Conservation (phyloP, 1,284 basidiomycete species). For the Apiotrichum sp. region DNA sequence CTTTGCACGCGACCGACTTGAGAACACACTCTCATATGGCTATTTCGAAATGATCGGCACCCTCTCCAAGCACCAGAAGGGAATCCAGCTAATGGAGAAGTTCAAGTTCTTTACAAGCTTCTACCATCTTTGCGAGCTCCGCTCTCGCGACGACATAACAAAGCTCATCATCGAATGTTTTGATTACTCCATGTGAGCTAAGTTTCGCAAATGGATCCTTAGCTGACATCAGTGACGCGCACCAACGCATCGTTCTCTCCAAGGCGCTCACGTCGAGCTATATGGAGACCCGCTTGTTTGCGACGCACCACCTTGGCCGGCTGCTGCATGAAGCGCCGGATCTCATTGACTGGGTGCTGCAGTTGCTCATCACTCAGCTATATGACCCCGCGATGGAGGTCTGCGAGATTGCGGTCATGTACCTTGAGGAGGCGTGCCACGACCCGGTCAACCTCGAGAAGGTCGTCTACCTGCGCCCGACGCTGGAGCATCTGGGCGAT, state of each 20-base stretch:
- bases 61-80: conserved; percentile 78
- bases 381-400: conserved; percentile 89
- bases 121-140: conserved; percentile 85
- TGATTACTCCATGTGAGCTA: conserved; percentile 62
- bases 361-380: conserved; percentile 85
- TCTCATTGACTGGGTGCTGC: conserved; percentile 72
- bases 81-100: conserved; percentile 85
- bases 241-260: conserved; percentile 81
- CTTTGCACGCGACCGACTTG: conserved; percentile 76
- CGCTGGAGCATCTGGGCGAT: conserved; percentile 88
- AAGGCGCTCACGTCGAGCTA: conserved; percentile 90
- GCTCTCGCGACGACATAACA: conserved; percentile 84
- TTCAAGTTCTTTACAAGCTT: conserved; percentile 91
- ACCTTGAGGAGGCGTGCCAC: conserved; percentile 83
- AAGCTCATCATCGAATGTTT: conserved; percentile 85
- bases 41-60: conserved; percentile 96
- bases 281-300: conserved; percentile 78
- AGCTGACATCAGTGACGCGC: conserved; percentile 56
- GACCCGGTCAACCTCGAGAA: conserved; percentile 74
- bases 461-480: conserved; percentile 90
- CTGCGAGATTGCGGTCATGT: conserved; percentile 79
- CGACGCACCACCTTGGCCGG: conserved; percentile 80
- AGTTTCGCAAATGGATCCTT: too few relatives aligned
- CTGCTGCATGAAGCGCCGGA: conserved; percentile 53
- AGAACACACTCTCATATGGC: conserved; percentile 78